Conservation (phyloP, 208 protist species). For the Trypanosoma avium region DNA sequence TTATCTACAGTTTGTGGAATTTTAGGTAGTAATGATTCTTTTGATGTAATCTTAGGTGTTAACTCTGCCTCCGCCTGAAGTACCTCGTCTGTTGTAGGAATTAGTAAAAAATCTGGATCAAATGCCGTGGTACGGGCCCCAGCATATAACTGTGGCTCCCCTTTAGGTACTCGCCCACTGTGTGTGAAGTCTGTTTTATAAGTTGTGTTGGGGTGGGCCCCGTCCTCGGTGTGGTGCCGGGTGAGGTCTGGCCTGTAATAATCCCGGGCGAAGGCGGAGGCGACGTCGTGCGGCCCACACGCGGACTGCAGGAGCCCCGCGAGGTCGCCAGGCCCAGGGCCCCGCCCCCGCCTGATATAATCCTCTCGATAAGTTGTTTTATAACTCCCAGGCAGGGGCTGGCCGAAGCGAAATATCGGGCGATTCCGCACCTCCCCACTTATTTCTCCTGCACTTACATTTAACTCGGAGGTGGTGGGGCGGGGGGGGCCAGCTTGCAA, state of each 20-base stretch:
- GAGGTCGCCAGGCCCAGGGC: constrained; percentile 32
- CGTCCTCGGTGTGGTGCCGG: constrained; percentile 35
- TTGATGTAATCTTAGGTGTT: constrained; percentile 69
- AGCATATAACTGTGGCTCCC: constrained; percentile 42
- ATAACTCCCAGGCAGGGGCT: constrained; percentile 23
- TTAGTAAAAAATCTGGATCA: constrained; percentile 58
- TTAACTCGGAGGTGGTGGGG: neutral
- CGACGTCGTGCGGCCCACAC: constrained; percentile 20
- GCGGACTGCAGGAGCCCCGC: constrained; percentile 8
- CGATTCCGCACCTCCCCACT: constrained; percentile 79
- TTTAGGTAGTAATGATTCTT: constrained; percentile 52
- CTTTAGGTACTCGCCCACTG: constrained; percentile 20
- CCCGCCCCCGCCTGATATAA: constrained; percentile 40
- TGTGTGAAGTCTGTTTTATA: constrained; percentile 66
- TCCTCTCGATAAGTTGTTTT: constrained; percentile 58
- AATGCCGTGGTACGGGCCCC: constrained; percentile 46
- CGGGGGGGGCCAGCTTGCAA: neutral
- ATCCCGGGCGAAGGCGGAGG: constrained; percentile 35
- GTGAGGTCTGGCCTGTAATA: constrained; percentile 43
- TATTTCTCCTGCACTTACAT: constrained; percentile 26
- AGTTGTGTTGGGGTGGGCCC: constrained; percentile 46
- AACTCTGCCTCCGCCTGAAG: constrained; percentile 44
- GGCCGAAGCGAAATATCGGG: constrained; percentile 52
- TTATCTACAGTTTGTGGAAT: constrained; percentile 8
- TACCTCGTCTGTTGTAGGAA: constrained; percentile 31